Percentiles rank a stretch among this genome's conserved stretches.
Evolutionary conservation across 352 stramenopile genomes (phyloP).

Genomic region (Phytophthora fragariaefolia): DNA sequence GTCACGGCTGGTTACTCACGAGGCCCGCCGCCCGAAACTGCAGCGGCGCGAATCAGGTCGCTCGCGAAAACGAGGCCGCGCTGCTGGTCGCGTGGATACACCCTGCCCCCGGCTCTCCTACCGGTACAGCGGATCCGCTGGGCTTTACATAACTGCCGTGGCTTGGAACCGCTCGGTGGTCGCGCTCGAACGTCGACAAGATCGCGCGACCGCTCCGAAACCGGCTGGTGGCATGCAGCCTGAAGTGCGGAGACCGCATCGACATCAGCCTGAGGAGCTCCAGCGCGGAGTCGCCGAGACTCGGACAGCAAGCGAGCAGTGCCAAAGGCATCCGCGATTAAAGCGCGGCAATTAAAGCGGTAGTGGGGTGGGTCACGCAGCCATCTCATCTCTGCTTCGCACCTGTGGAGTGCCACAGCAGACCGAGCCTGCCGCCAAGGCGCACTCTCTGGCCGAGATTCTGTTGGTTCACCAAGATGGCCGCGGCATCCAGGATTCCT

Average conservation of each 20-base stretch:
- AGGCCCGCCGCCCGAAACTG: neutral
- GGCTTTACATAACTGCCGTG: too few relatives aligned
- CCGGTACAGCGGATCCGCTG: neutral
- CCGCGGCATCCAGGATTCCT: neutral
- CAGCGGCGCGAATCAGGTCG: conserved; percentile 16
- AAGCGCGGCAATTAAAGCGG: neutral
- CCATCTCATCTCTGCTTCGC: neutral
- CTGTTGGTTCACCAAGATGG: neutral
- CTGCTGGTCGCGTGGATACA: conserved; percentile 26
- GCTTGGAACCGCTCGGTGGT: too few relatives aligned
- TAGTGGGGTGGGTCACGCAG: too few relatives aligned
- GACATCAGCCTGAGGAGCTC: too few relatives aligned
- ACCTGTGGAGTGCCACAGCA: too few relatives aligned
- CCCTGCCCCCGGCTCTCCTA: conserved; percentile 16
- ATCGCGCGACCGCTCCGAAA: too few relatives aligned
- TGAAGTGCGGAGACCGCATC: too few relatives aligned
- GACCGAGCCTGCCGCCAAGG: too few relatives aligned
- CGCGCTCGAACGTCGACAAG: too few relatives aligned
- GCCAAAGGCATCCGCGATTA: neutral
- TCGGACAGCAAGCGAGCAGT: neutral
- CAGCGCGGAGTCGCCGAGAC: too few relatives aligned
- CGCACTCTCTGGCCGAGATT: neutral
- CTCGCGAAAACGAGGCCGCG: conserved; percentile 20
- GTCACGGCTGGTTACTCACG: conserved; percentile 19
- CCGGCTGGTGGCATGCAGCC: too few relatives aligned